Conservation (phyloP, 805 yeast species). For the Spathaspora girioi region DNA sequence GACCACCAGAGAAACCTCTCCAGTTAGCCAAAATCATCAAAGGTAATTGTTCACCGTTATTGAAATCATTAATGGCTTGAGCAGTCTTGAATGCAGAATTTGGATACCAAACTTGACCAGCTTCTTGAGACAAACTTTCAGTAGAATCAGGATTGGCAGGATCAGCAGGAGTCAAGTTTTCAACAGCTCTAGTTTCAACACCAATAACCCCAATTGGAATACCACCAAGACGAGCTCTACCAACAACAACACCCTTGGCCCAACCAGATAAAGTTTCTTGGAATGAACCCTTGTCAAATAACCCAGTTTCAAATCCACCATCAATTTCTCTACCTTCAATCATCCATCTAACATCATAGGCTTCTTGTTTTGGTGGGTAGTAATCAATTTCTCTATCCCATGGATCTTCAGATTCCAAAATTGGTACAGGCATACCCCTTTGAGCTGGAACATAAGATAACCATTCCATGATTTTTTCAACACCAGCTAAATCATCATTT, state of each 20-base stretch:
- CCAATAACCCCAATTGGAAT: slow-evolving; percentile 98
- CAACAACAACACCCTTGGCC: slow-evolving; percentile 98
- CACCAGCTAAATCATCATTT: slow-evolving; percentile 95
- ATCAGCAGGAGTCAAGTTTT: slow-evolving; percentile 92
- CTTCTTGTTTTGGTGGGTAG: slow-evolving; percentile 65
- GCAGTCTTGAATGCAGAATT: slow-evolving; percentile 99
- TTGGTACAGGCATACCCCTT: slow-evolving; percentile 88
- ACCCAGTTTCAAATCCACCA: slow-evolving; percentile 77
- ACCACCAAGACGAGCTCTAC: slow-evolving; percentile 98
- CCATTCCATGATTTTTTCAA: slow-evolving; percentile 92
- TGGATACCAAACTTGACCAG: slow-evolving; percentile 99
- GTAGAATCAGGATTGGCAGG: slow-evolving; percentile 97
- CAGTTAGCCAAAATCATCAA: slow-evolving; percentile 97
- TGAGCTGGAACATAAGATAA: slow-evolving; percentile 89
- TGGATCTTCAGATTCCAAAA: slow-evolving; percentile 70
- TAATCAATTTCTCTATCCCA: slow-evolving; percentile 95
- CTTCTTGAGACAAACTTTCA: slow-evolving; percentile 83
- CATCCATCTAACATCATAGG: slow-evolving; percentile 92
- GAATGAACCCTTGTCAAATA: slow-evolving; percentile 91
- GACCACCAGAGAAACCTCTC: slow-evolving; percentile 99
- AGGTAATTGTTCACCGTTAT: slow-evolving; percentile 96
- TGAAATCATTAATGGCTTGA: slow-evolving; percentile 96
- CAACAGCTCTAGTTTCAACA: slow-evolving; percentile 88
- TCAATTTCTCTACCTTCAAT: slow-evolving; percentile 77
- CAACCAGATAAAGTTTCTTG: slow-evolving; percentile 96